Conservation (phyloP, 2,329 filamentous ascomycete genomes). For the Periglandula ipomoeae region DNA sequence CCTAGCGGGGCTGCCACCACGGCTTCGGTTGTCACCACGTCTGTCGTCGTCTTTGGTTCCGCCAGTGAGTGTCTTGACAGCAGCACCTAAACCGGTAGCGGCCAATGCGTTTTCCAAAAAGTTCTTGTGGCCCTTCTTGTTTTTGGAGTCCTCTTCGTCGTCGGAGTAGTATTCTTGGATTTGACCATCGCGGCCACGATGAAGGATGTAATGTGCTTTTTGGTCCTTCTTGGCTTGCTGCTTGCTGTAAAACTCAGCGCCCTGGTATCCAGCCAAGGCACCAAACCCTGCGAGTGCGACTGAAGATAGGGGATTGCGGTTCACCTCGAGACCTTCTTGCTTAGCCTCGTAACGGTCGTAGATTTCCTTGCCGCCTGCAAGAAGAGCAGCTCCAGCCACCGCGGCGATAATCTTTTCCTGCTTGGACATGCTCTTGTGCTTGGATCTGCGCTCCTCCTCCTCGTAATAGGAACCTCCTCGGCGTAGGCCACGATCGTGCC, state of each 20-base stretch:
- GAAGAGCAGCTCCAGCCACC: conserved; percentile 54
- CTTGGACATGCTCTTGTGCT: conserved; percentile 42
- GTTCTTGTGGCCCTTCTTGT: conserved; percentile 53
- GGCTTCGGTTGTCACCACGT: conserved; percentile 34
- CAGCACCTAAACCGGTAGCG: conserved; percentile 52
- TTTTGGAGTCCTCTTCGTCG: conserved; percentile 41
- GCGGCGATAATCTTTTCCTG: conserved; percentile 59
- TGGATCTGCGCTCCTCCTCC: conserved; percentile 45
- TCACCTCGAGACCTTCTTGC: conserved; percentile 37
- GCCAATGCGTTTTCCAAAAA: conserved; percentile 55
- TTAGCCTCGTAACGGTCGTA: conserved; percentile 54
- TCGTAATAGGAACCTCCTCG: conserved; percentile 44
- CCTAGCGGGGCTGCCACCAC: conserved; percentile 34
- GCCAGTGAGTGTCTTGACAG: conserved; percentile 50
- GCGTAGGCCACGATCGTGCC: conserved; percentile 28
- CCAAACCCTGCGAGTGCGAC: conserved; percentile 55
- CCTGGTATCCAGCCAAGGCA: conserved; percentile 54
- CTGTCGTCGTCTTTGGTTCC: conserved; percentile 31
- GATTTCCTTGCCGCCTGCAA: conserved; percentile 57
- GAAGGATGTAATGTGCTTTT: conserved; percentile 43
- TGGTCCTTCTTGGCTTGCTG: conserved; percentile 47
- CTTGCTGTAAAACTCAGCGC: conserved; percentile 55
- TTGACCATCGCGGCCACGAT: conserved; percentile 45
- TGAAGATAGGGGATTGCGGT: conserved; percentile 50
- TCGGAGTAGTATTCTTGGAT: conserved; percentile 47